phyloP scores from a whole-genome alignment of 495 filamentous ascomycete species.

The Hypoxylon subgilvum region DNA sequence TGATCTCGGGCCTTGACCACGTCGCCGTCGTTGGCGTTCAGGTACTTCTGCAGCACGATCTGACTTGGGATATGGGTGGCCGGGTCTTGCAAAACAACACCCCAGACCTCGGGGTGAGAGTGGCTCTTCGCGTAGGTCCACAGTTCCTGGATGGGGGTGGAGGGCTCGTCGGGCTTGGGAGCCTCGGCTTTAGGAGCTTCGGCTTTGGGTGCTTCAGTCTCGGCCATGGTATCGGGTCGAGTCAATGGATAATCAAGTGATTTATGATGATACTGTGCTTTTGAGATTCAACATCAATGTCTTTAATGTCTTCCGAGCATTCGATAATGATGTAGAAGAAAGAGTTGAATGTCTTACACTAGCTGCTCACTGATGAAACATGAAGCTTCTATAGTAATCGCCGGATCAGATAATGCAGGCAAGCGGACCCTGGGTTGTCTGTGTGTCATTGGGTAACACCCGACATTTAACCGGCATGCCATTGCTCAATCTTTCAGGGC shows the following conservation, averaged over 20 bases:
- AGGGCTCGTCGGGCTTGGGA: conserved; percentile 33
- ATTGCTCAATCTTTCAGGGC: neutral
- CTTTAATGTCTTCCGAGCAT: no score
- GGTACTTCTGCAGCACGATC: conserved; percentile 86
- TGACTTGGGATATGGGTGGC: conserved; percentile 69
- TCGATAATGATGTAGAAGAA: conserved; percentile 9
- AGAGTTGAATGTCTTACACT: conserved; percentile 3
- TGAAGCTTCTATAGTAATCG: conserved; percentile 28
- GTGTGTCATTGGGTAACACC: conserved; percentile 1
- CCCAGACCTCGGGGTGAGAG: conserved; percentile 76
- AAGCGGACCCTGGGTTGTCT: neutral
- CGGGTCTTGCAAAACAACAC: conserved; percentile 64
- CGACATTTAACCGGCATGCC: conserved; percentile 23
- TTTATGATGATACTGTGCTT: neutral
- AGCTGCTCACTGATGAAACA: no score
- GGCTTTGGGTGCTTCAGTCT: conserved; percentile 13
- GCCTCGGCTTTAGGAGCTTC: conserved; percentile 27
- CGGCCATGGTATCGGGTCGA: conserved; percentile 10
- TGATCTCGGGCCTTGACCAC: conserved; percentile 73
- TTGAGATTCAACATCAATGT: neutral
- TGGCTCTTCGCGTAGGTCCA: conserved; percentile 45
- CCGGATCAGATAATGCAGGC: conserved; percentile 16
- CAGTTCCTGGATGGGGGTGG: conserved; percentile 42
- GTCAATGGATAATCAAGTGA: neutral
- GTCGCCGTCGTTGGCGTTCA: conserved; percentile 83